phyloP scores from a whole-genome alignment of 371 early-diverging fungal genomes.

The Mortierella sp. region DNA sequence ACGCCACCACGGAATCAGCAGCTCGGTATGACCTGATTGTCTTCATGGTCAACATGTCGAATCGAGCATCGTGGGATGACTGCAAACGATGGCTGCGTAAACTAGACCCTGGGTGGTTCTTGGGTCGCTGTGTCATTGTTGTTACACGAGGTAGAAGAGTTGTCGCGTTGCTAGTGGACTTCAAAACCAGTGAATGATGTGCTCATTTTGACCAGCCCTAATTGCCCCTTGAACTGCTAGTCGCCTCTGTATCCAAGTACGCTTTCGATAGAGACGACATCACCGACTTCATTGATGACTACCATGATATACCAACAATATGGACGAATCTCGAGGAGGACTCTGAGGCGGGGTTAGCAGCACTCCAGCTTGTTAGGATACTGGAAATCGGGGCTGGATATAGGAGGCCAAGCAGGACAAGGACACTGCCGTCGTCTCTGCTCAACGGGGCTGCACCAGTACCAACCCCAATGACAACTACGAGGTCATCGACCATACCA shows the following conservation, averaged over 20 bases:
- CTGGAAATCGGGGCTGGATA: constrained; percentile 33
- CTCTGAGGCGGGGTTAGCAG: constrained; percentile 23
- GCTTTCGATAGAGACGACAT: constrained; percentile 52
- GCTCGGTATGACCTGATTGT: constrained; percentile 44
- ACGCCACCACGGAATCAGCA: constrained; percentile 9
- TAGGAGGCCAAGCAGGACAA: constrained; percentile 1
- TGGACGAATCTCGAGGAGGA: constrained; percentile 35
- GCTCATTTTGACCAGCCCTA: neutral
- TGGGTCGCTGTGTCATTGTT: constrained; percentile 44
- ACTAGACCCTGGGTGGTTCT: constrained; percentile 42
- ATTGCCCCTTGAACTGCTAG: neutral
- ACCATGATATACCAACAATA: constrained; percentile 29
- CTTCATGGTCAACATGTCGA: constrained; percentile 42
- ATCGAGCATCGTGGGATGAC: constrained; percentile 31
- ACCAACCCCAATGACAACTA: neutral
- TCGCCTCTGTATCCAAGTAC: constrained; percentile 35
- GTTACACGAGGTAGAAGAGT: constrained; percentile 29
- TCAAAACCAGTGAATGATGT: too few relatives aligned
- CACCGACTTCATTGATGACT: constrained; percentile 12
- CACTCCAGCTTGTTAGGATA: constrained; percentile 29
- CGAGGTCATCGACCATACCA: neutral
- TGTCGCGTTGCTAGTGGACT: too few relatives aligned
- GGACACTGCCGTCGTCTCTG: neutral
- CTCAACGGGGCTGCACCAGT: neutral
- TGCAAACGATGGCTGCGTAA: constrained; percentile 20